A percentile compares a stretch with the other conserved stretches of the same genome.
Conservation (phyloP, 164 flowering plant species). For the Chimonanthus salicifolius region DNA sequence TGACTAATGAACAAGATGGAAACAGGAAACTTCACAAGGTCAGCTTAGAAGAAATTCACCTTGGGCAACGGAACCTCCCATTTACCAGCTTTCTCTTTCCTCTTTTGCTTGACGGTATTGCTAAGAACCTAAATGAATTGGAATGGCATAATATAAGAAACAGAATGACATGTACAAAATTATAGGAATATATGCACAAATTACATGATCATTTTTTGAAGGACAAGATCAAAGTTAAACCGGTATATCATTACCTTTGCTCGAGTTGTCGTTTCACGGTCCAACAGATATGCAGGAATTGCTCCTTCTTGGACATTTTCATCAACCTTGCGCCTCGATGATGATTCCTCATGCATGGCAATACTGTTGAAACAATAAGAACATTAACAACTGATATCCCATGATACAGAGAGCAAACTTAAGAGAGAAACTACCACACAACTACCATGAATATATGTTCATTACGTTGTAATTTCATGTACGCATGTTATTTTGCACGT, state of each 20-base stretch:
- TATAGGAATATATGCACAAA: not conserved
- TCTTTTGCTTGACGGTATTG: constrained; percentile 94
- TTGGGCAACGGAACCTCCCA: constrained; percentile 99
- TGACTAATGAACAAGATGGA: too few relatives aligned
- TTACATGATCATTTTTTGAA: not conserved
- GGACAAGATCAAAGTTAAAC: not conserved
- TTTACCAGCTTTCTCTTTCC: constrained; percentile 98
- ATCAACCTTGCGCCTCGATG: constrained; percentile 80
- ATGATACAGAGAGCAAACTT: too few relatives aligned
- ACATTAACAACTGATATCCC: not conserved
- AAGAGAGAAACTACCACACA: too few relatives aligned
- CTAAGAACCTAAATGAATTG: constrained; percentile 59
- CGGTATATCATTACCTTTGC: constrained; percentile 51
- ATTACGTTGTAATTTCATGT: not conserved
- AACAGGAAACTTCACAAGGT: not conserved
- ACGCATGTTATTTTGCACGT: not conserved
- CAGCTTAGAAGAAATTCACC: constrained; percentile 30
- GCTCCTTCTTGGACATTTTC: constrained; percentile 89
- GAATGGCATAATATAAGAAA: not conserved
- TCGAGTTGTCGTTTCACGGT: constrained; percentile 89
- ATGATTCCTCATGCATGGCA: constrained; percentile 87
- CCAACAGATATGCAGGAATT: constrained; percentile 84
- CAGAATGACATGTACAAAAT: not conserved
- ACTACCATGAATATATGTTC: too few relatives aligned
- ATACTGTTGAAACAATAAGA: constrained; percentile 40